phyloP scores from a whole-genome alignment of 805 yeast genomes.

The Cyberlindnera mrakii region DNA sequence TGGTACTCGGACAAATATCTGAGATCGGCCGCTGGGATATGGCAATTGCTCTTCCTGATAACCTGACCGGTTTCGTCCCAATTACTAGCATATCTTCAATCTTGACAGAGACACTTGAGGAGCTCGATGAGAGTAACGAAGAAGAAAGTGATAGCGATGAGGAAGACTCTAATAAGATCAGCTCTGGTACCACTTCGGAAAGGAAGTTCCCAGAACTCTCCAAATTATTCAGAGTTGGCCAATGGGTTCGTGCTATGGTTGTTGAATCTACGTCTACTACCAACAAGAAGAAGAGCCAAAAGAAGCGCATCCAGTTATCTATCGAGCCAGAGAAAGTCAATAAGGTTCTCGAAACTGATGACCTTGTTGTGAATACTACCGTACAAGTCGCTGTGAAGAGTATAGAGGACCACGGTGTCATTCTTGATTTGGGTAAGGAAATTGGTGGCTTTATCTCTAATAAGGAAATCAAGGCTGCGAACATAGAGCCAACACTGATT shows the following conservation, averaged over 20 bases:
- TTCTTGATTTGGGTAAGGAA: conserved; percentile 63
- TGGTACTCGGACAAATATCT: conserved; percentile 70
- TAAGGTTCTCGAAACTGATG: conserved; percentile 52
- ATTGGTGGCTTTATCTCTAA: conserved; percentile 69
- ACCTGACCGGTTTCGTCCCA: conserved; percentile 72
- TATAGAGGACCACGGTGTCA: conserved; percentile 88
- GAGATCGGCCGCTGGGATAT: conserved; percentile 58
- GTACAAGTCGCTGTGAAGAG: conserved; percentile 76
- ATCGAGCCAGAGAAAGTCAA: conserved; percentile 75
- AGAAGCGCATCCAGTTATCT: conserved; percentile 63
- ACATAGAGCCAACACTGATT: conserved; percentile 30
- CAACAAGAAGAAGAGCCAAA: conserved; percentile 29
- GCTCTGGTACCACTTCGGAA: conserved; percentile 21
- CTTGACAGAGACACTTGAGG: conserved; percentile 51
- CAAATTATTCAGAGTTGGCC: conserved; percentile 60
- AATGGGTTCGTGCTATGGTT: conserved; percentile 83
- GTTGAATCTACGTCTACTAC: conserved; percentile 43
- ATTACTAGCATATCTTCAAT: conserved; percentile 65
- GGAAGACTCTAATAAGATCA: conserved; percentile 13
- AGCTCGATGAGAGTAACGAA: conserved; percentile 41
- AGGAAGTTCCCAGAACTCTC: conserved; percentile 51
- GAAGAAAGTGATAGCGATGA: conserved; percentile 35
- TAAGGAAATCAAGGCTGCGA: conserved; percentile 48
- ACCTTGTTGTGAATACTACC: conserved; percentile 52
- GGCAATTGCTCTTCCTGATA: conserved; percentile 71